A percentile compares a stretch with the other conserved stretches of the same genome.
phyloP scores from a whole-genome alignment of 768 basidiomycete genomes.

The Gymnopilus junonius region DNA sequence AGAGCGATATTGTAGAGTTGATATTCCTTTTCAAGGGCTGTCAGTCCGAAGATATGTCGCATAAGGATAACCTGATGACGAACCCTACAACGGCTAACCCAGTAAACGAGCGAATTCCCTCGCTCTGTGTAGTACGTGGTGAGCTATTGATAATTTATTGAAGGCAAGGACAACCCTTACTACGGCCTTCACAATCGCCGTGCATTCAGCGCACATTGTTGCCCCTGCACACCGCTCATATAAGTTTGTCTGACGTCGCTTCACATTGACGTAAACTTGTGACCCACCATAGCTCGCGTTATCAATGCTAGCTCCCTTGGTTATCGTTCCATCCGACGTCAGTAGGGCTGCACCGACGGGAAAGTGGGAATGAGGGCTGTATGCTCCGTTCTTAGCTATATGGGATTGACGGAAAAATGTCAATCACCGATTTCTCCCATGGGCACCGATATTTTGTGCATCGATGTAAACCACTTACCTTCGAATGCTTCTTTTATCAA shows the following conservation, averaged over 20 bases:
- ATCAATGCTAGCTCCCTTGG: constrained; percentile 91
- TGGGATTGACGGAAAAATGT: too few relatives aligned
- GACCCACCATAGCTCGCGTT: constrained; percentile 86
- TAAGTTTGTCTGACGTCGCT: neutral
- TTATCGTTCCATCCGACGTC: constrained; percentile 66
- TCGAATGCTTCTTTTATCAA: constrained; percentile 64
- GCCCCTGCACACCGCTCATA: constrained; percentile 54
- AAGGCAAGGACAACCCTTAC: constrained; percentile 48
- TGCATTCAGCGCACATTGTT: constrained; percentile 93
- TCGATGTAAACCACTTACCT: constrained; percentile 38
- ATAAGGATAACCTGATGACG: constrained; percentile 19
- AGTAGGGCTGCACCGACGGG: constrained; percentile 90
- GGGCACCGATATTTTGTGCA: neutral
- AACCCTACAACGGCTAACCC: constrained; percentile 85
- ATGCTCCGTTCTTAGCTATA: constrained; percentile 73
- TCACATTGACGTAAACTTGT: neutral
- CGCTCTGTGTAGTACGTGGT: constrained; percentile 63
- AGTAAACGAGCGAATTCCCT: constrained; percentile 70
- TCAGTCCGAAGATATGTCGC: neutral
- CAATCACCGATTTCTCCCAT: too few relatives aligned
- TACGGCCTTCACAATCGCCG: constrained; percentile 90
- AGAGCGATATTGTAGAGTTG: constrained; percentile 71
- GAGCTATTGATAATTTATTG: neutral
- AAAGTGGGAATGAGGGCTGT: constrained; percentile 89
- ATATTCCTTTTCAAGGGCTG: constrained; percentile 61